Percentiles rank a stretch among this genome's conserved stretches.
These are phyloP conservation scores for Pyrenula massariospora DNA, from an alignment of 495 filamentous ascomycete species.

Conservation along the genomic window DNA sequence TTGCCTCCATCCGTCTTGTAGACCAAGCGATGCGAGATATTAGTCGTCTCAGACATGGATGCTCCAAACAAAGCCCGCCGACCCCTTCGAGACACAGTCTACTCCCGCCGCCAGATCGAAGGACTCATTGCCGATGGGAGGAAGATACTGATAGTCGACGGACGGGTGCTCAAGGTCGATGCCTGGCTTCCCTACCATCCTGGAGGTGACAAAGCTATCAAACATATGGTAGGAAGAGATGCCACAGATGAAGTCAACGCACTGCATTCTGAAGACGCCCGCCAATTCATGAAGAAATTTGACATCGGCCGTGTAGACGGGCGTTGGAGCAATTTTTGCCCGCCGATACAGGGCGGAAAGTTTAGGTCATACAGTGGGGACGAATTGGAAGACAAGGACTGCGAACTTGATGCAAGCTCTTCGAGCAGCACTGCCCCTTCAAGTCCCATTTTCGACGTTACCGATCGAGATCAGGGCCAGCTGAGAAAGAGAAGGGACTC, in stretches of 20 bases:
- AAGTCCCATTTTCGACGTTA: slow-evolving; percentile 55
- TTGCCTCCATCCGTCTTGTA: no score
- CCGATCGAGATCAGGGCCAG: slow-evolving; percentile 23
- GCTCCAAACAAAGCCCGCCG: background rate
- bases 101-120: slow-evolving; percentile 71
- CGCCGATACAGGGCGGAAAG: slow-evolving; percentile 84
- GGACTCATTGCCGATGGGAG: slow-evolving; percentile 78
- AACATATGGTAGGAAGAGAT: slow-evolving; percentile 93
- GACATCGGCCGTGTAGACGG: slow-evolving; percentile 77
- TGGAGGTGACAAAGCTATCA: slow-evolving; percentile 83
- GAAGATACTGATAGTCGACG: slow-evolving; percentile 68
- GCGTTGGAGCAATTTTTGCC: slow-evolving; percentile 77
- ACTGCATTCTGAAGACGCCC: slow-evolving; percentile 72
- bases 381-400: slow-evolving; percentile 15
- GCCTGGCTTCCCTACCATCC: slow-evolving; percentile 83
- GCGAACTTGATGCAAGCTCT: slow-evolving; percentile 31
- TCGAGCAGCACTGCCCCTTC: slow-evolving; percentile 32
- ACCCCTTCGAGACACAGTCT: slow-evolving; percentile 29
- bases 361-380: slow-evolving; percentile 46
- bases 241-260: slow-evolving; percentile 90
- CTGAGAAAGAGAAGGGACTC: slow-evolving; percentile 18
- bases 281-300: slow-evolving; percentile 64
- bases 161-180: slow-evolving; percentile 75
- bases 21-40: no score
- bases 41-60: slow-evolving; percentile 2